Evolutionary conservation across 2,329 filamentous ascomycete species (phyloP).

Genomic region (Aspergillus persii): DNA sequence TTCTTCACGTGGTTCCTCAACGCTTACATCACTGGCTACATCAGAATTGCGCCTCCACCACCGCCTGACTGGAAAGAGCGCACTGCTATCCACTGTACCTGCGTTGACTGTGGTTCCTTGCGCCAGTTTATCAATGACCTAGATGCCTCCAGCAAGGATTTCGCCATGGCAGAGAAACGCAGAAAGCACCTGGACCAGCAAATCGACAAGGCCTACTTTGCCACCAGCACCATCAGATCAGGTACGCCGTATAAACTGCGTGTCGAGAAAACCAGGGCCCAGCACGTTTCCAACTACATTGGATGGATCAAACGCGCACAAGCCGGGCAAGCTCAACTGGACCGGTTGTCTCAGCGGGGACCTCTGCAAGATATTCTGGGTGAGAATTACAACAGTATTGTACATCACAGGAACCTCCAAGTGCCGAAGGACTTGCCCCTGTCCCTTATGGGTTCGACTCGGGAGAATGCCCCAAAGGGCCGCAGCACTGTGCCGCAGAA

Average conservation of each 20-base stretch:
- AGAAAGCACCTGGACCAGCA: neutral
- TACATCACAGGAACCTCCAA: neutral
- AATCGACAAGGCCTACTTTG: neutral
- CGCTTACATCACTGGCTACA: neutral
- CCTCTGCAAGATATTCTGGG: neutral
- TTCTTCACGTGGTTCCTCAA: neutral
- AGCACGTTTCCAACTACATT: neutral
- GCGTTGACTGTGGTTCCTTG: neutral
- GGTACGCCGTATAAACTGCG: neutral
- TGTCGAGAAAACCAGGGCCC: neutral
- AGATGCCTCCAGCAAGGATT: neutral
- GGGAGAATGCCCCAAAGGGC: neutral
- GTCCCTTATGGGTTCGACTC: neutral
- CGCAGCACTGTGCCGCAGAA: neutral
- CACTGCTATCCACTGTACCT: neutral
- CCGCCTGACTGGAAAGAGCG: neutral
- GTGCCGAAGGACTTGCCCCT: neutral
- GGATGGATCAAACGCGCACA: neutral
- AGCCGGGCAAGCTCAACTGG: neutral
- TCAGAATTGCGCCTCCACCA: constrained; percentile 1
- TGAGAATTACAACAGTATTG: neutral
- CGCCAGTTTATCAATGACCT: neutral
- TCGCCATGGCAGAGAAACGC: neutral
- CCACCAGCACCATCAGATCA: neutral
- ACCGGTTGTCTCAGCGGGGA: neutral